Evolutionary conservation across 1,284 basidiomycete species (phyloP), one percentile per base, ranked within the genome.

Genomic region (Puccinia hordei): DNA sequence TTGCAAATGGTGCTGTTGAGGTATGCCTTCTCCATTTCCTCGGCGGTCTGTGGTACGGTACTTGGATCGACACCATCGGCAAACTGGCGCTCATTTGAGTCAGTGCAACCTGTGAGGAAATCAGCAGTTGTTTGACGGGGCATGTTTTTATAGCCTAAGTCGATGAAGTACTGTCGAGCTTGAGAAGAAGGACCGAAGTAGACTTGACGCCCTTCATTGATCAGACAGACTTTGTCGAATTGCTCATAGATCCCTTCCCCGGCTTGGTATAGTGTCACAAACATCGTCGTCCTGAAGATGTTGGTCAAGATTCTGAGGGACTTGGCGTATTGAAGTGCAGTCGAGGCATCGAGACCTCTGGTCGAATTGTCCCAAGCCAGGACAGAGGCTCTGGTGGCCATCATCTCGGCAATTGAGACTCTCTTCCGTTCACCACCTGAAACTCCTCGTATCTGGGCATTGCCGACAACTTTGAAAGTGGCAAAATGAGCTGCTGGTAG

Each of bases 161-260:
- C 85, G 84, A 92, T 89, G 83, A 94, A 94, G 87, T 93, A 95
- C 2, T 87, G 87, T 73, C 92, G 90, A 19, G 93, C 94, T 78
- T 90, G 88, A 87, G 86, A 85, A 0, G 90, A 88, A 9, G 90
- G 89, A 6, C 94, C 94, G 84, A 90, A 93, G 88, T 90, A 95
- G 55, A 93, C 92, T 84, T 93, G 91, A 30, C 90, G 91, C 13
- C 94, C 94, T 85, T 93, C 88, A 86, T 93, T 90, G 74, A 96
- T 87, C 30, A 96, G 89, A 82, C 84, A 82, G 49, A 87, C 90
- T 83, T 86, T 91, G 87, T 92, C 90, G 81, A 92, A 92, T 69
- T 72, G 81, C 38, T 63, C 38, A 10, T 68, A 75, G 35, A 80
- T 73, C 4, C 86, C 85, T 92, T 93, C 83, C 90, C 91, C 27